phyloP scores from a whole-genome alignment of 2,329 filamentous ascomycete genomes.

The Peltaster fructicola region DNA sequence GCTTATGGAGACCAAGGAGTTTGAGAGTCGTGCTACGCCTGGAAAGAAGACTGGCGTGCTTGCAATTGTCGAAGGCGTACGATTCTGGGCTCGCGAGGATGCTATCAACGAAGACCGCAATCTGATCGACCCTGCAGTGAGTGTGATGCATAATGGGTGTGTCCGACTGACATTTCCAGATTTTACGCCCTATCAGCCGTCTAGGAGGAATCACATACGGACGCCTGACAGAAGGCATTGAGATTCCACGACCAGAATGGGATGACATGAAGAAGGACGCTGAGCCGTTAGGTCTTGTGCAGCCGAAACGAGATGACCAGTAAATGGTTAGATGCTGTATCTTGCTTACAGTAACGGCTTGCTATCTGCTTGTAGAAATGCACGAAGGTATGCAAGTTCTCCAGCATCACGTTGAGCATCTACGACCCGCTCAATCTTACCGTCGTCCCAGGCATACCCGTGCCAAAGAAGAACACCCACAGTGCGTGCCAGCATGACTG shows the following conservation, averaged over 20 bases:
- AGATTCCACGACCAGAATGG: conserved; percentile 45
- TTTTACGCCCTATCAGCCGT: conserved; percentile 59
- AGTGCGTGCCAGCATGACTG: conserved; percentile 27
- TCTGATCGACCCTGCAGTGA: conserved; percentile 51
- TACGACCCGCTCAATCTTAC: conserved; percentile 38
- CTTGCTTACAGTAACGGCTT: too few relatives aligned
- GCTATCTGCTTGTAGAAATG: conserved; percentile 18
- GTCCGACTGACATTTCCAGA: conserved; percentile 20
- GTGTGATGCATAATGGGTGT: conserved; percentile 13
- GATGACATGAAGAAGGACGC: conserved; percentile 35
- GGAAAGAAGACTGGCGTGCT: conserved; percentile 61
- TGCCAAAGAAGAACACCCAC: conserved; percentile 44
- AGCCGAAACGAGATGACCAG: conserved; percentile 26
- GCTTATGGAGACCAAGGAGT: conserved; percentile 57
- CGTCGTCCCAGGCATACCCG: conserved; percentile 45
- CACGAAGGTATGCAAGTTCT: conserved; percentile 34
- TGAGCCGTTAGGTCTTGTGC: conserved; percentile 34
- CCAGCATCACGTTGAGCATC: conserved; percentile 30
- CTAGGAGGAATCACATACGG: conserved; percentile 78
- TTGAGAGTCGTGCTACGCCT: conserved; percentile 50
- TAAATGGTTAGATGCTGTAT: too few relatives aligned
- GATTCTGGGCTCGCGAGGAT: conserved; percentile 82
- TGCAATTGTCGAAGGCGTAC: conserved; percentile 62
- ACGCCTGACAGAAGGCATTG: conserved; percentile 49
- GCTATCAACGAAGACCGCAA: conserved; percentile 63